A percentile compares a stretch with the other conserved stretches of the same genome.
Conservation (phyloP, 371 early-diverging fungal genomes). For the Mortierella sp. region DNA sequence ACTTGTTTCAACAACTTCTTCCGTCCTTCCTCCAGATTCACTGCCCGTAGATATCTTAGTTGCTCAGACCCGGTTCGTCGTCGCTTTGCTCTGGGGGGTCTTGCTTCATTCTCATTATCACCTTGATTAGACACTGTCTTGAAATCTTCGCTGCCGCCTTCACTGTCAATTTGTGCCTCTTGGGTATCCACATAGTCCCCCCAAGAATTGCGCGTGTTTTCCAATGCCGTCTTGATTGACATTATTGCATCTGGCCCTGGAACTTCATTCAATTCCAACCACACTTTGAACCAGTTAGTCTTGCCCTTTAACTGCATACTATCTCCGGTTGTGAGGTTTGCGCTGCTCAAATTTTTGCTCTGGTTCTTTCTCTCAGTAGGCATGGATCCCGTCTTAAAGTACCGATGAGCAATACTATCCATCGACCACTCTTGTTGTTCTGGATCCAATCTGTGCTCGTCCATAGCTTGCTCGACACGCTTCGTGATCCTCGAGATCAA, state of each 20-base stretch:
- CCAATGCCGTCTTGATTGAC: conserved; percentile 21
- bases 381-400: conserved; percentile 21
- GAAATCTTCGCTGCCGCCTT: not conserved
- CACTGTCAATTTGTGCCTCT: not conserved
- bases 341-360: not conserved
- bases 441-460: not conserved
- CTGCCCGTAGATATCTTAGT: not conserved
- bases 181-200: not conserved
- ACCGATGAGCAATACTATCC: conserved; percentile 9
- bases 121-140: not conserved
- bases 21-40: not conserved
- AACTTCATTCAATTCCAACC: conserved; percentile 36
- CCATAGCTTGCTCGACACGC: conserved; percentile 39
- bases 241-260: conserved; percentile 34
- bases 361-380: conserved; percentile 4
- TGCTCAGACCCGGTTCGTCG: not conserved
- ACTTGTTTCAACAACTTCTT: conserved; percentile 26
- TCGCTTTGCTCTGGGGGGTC: not conserved
- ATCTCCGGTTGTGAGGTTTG: not conserved
- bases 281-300: conserved; percentile 47
- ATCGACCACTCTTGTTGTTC: not conserved
- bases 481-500: conserved; percentile 34
- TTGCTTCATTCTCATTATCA: not conserved
- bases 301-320: not conserved
- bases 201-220: conserved; percentile 11